Evolutionary conservation across 495 filamentous ascomycete species (phyloP), one percentile per base, ranked within the genome.

Genomic region (Extremus antarcticus): DNA sequence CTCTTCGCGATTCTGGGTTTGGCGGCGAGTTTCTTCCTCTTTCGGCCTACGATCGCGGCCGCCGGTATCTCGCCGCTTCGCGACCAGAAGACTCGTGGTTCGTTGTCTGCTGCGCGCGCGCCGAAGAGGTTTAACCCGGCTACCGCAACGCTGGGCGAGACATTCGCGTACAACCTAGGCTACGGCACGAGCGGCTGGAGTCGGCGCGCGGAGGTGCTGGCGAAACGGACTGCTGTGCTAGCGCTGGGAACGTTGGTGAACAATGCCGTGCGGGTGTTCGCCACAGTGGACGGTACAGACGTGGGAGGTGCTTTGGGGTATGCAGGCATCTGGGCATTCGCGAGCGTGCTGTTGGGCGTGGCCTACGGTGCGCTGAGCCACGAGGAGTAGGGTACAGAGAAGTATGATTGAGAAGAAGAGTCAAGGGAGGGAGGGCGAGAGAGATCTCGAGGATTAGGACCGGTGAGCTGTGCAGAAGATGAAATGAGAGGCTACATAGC

Each of bases 21-120:
- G 55, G 85, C 86, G 1, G 81, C 82, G 22, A 74, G 77, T 43
- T 74, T 75, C 46, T 88, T 94, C 66, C 77, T 95, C 53, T 90
- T 94, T 64, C 81, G 80, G 25, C 87, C 80, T 15, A 66, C 82
- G 13, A 56, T 67, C 32, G 64, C 60, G 22, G 61, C 66, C 15
- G 35, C 55, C 7, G 43, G 61, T 2, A 55, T 43, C 29, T 52
- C 57, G 11, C 57, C 51, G 16, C 47, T 57, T 2, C 53, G 53
- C 8, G 61, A 62, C 2, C 56, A 59, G 16, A 55, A 80, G 79
- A n/a, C n/a, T n/a, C n/a, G n/a, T n/a, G n/a, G n/a, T n/a, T n/a
- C n/a, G n/a, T n/a, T n/a, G n/a, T n/a, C n/a, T n/a, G n/a, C n/a
- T n/a, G n/a, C n/a, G n/a, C n/a, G n/a, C n/a, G n/a, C n/a, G 13